Evolutionary conservation across 2,329 filamentous ascomycete species (phyloP), one percentile per base, ranked within the genome.

Genomic region (Colletotrichum liriopes): DNA sequence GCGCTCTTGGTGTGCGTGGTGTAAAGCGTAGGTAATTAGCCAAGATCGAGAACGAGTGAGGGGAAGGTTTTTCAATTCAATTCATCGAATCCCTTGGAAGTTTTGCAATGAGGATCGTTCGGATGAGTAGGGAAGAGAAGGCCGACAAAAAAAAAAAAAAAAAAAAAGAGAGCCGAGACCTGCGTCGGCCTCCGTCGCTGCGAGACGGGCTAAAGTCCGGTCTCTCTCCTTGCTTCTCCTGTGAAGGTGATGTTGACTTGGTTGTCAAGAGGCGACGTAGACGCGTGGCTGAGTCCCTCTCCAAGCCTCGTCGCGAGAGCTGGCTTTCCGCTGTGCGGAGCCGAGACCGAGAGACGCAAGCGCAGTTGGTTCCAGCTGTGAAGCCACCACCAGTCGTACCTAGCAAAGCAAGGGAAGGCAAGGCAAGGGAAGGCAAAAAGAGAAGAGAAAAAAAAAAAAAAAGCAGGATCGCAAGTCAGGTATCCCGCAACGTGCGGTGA

Each of bases 221-320:
- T n/a, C 26, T 56, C 32, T 12, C 35, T n/a, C 55, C 9, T 14
- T 41, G 35, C 26, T 32, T 51, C 41, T 45, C 37, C 12, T 26
- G 64, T n/a, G 35, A 11, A 52, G 20, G 29, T 20, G 35, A 41
- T 49, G 51, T 45, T 35, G 51, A 23, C 11, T 5, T 16, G 23
- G 29, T 45, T 23, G 9, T 43, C 12, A 16, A 49, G 35, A 67
- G 65, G 58, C 65, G 37, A 63, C 65, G 71, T 67, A 62, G 56
- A 73, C 61, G 54, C 35, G 67, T 71, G 71, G 71, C 71, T 73
- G 47, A 73, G 71, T 37, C 61, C 58, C 49, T 20, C 32, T 63
- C 71, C 67, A 71, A 73, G 71, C 67, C 71, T 73, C 58, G 67
- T 58, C 37, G 61, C 51, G 47, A 39, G 52, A 65, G 65, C 70